Evolutionary conservation across 2,329 filamentous ascomycete genomes (phyloP), one percentile per base, ranked within the genome.

Genomic region (Bipolaris victoriae): DNA sequence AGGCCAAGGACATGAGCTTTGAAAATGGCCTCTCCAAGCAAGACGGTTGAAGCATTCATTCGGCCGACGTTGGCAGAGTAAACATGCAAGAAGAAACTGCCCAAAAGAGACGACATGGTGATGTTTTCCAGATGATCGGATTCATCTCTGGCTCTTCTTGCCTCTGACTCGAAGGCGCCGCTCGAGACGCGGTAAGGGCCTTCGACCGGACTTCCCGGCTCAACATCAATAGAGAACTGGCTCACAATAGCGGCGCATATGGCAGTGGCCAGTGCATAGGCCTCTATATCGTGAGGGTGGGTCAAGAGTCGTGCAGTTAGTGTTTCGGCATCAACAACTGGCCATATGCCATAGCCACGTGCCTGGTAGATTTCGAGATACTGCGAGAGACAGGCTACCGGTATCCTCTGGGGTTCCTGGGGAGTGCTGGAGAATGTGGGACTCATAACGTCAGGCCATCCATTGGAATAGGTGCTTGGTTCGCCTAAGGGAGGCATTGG

Each of bases 231-330:
- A 5, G 67, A 73, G 44, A 75, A 75, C 41, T 75, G 72, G 52
- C 68, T 73, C 15, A 75, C 69, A 24, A 73, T 71, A 31, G 72
- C 72, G n/a, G 72, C 71, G 43, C 68, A 73, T 24, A 75, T 68
- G 5, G 72, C 67, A 7, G 67, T 69, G 9, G 72, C 71, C 20
- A 75, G 58, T 16, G 62, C 68, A 39, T 75, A 75, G 4, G 71
- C 64, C 56, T 74, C 72, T 44, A 68, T 54, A 36, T 75, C 72
- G 26, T 73, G 68, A 5, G 63, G 68, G 33, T 73, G 60, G 2
- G 71, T 74, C 4, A 75, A 60, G 5, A 75, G 66, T 7, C 69
- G 69, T 10, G 69, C 72, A 22, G 70, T 65, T n/a, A 75, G 55
- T 6, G 63, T 56, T 46, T 74, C 71, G 2, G 69, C 69, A 51